Conservation (phyloP, 1,139 yeast genomes). For the Citeromyces hawaiiensis region DNA sequence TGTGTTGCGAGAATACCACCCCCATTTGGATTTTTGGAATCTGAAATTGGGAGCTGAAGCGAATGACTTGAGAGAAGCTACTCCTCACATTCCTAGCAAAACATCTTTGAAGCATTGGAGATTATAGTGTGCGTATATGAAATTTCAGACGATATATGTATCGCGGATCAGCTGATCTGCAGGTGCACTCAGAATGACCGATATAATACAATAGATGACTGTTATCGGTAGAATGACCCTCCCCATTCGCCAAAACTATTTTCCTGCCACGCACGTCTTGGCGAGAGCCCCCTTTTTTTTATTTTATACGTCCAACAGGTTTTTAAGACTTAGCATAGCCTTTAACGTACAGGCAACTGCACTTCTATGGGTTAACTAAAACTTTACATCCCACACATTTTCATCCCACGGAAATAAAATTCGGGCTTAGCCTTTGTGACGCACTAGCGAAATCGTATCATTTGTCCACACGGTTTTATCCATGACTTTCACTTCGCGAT, state of each 20-base stretch:
- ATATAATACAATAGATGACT: not conserved
- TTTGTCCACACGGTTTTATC: not conserved
- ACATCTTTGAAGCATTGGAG: not conserved
- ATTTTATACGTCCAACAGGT: too few species aligned
- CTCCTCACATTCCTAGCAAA: not conserved
- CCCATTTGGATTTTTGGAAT: constrained; percentile 33
- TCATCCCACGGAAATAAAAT: not conserved
- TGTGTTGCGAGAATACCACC: constrained; percentile 29
- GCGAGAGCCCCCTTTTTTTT: not conserved
- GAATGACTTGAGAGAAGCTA: not conserved
- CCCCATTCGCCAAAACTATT: too few species aligned
- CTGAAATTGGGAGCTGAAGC: not conserved
- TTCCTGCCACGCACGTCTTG: not conserved
- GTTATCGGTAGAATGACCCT: not conserved
- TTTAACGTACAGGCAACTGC: too few species aligned
- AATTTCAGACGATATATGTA: not conserved
- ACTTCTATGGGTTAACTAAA: too few species aligned
- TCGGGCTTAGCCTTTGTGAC: not conserved
- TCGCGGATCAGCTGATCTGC: not conserved
- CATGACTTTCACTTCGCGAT: not conserved
- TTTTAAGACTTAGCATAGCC: too few species aligned
- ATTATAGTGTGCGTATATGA: not conserved
- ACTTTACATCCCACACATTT: too few species aligned
- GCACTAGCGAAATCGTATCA: not conserved
- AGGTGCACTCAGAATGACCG: not conserved